Base-by-base conservation (phyloP, 441 rosid species). In the Sinapis alba region DNA sequence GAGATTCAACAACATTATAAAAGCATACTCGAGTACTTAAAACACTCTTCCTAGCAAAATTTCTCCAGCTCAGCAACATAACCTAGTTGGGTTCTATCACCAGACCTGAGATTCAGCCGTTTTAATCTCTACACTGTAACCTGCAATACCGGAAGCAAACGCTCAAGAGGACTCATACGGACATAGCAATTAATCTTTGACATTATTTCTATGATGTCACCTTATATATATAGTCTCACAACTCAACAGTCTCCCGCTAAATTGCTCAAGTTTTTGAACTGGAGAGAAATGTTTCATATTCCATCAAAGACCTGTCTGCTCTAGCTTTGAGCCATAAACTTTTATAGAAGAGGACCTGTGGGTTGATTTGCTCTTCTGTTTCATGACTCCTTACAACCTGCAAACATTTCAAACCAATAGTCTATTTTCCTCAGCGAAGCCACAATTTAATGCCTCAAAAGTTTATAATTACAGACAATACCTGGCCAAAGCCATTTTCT, bases 251-350 rank as follows among this genome's bases (percentile, higher is more conserved):
- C 60, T 13, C 9, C 26, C 41, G 8, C 38, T 32, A 34, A 38
- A 3, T 64, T 36, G 43, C 54, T 77, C 68, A 76, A 21, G 20
- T 28, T 62, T 18, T 54, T 69, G 69, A 60, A 19, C 12, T 76
- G 3, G 71, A 64, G 43, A 74, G 59, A 62, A 18, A 60, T 43
- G 77, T 79, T 65, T 70, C 75, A 62, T 75, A 74, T 24, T 81
- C 78, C 78, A 79, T 73, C 65, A 79, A 74, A 47, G 73, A 47
- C 51, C 78, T 64, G 56, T 74, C 77, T 56, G 80, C 81, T 76
- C 81, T 79, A 30, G 84, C 79, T 58, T 81, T 80, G 38, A 78
- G 74, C 85, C 78, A 79, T 41, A 84, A 69, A 21, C 79, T 65
- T 76, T 75, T 74, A 68, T 73, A 78, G 77, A 73, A 65, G 6